Base-by-base conservation (phyloP, 148 eudicot species). In the Drosera capensis region DNA sequence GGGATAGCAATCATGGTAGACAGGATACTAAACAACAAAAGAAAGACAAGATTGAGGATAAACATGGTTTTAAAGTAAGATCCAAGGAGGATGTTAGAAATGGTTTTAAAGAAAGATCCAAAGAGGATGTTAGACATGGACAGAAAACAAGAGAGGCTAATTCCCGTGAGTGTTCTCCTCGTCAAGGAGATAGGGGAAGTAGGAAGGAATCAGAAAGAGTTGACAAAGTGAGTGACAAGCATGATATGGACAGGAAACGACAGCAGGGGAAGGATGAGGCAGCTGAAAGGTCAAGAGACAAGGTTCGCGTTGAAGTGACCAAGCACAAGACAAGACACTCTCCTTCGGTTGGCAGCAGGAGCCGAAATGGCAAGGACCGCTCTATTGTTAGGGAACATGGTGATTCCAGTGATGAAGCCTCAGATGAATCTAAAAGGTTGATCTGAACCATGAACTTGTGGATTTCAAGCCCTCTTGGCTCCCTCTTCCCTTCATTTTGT, bases 391-490 rank as follows among this genome's bases (percentile, higher is more conserved):
- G 61, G 40, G 46, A 43, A 56, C 68, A 80, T 12, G 63, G 54
- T 63, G 59, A 56, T 59, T 78, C 93, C 35, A 71, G 71, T 64
- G 85, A 76, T 54, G 84, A 73, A 18, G 65, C 75, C 3, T 73
- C 85, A 0, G 78, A 71, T 48, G 82, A 76, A 47, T 73, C 93
- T 18, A 74, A 49, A 72, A 90, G 99, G 99, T 90, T 49, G 52
- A 40, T 58, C 38, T 31, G 38, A n/a, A n/a, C n/a, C n/a, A n/a
- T n/a, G n/a, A n/a, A n/a, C n/a, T n/a, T n/a, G n/a, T n/a, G n/a
- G n/a, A n/a, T n/a, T n/a, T n/a, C n/a, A n/a, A n/a, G n/a, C n/a
- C n/a, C n/a, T n/a, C n/a, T n/a, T n/a, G n/a, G n/a, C n/a, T n/a
- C n/a, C n/a, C n/a, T n/a, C n/a, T n/a, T n/a, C n/a, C n/a, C n/a